Evolutionary conservation across 2,329 filamentous ascomycete genomes (phyloP), one percentile per base, ranked within the genome.

Genomic region (Aspergillus sp.): DNA sequence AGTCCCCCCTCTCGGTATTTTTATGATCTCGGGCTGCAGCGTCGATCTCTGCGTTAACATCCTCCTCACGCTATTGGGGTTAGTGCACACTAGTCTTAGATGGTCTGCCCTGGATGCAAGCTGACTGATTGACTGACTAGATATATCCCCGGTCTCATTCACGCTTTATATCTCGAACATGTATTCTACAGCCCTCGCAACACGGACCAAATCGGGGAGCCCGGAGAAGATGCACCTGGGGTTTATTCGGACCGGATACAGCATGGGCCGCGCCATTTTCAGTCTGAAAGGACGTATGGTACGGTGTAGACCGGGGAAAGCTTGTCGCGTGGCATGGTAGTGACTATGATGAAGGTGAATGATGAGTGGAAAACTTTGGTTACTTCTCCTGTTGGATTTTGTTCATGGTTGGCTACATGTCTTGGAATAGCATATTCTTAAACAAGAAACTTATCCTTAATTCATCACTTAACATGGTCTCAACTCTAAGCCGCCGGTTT

Each of bases 141-240:
- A n/a, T 86, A 83, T 64, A 68, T 93, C 43, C 87, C 87, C 0
- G 88, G 86, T 5, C 83, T 88, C 55, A 78, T 91, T 38, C 83
- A 89, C 63, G 86, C 86, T 39, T 89, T 90, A 66, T 93, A 90
- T 64, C 56, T 88, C 51, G 81, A 89, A 67, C 94, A 89, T 64
- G 74, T 94, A 52, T 94, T 90, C 71, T 91, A 84, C 66, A 80
- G 87, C 58, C 83, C 84, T 35, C 77, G 61, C 41, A 52, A 56
- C 27, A 55, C 53, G 34, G 58, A 58, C 32, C 57, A 19, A 36
- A 54, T 12, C 57, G 54, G 29, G 50, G 57, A 26, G 50, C 42
- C 9, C 58, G 26, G n/a, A 5, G 9, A 7, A 28, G 32, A 50
- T 6, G 67, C 66, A 0, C 65, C 66, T 2, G 66, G 66, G 1